Percentiles rank a stretch among this genome's conserved stretches.
Conservation (phyloP, 2,329 filamentous ascomycete species). For the Claviceps digitariae region DNA sequence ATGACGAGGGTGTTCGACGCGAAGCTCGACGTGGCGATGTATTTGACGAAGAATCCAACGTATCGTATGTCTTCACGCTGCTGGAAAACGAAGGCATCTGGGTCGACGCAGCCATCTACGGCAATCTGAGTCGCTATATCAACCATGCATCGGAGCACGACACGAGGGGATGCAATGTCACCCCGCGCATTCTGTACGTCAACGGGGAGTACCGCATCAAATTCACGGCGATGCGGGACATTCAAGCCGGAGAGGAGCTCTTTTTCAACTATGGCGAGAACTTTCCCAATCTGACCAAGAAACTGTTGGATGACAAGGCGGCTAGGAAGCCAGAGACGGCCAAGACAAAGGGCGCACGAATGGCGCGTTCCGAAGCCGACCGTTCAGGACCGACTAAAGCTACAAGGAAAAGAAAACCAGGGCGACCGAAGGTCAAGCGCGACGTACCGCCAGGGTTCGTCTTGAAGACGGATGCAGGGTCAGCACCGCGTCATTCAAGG, state of each 20-base stretch:
- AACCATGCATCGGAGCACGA: constrained; percentile 53
- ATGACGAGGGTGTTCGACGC: constrained; percentile 55
- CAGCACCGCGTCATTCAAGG: constrained; percentile 6
- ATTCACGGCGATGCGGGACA: constrained; percentile 53
- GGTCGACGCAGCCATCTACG: constrained; percentile 64
- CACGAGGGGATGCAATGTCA: constrained; percentile 44
- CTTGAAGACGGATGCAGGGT: constrained; percentile 7
- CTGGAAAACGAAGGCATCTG: constrained; percentile 47
- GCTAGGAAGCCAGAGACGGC: constrained; percentile 14
- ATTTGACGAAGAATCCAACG: constrained; percentile 45
- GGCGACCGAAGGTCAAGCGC: constrained; percentile 5
- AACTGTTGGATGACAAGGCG: constrained; percentile 25
- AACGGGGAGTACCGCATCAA: constrained; percentile 66
- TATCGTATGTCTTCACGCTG: constrained; percentile 51
- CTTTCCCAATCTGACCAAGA: constrained; percentile 45
- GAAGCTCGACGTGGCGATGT: constrained; percentile 47
- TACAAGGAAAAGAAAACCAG: constrained; percentile 13
- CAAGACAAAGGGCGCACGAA: constrained; percentile 12
- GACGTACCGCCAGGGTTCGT: constrained; percentile 9
- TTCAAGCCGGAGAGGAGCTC: constrained; percentile 60
- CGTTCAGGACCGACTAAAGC: constrained; percentile 13
- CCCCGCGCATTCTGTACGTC: constrained; percentile 54
- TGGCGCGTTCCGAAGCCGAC: constrained; percentile 7
- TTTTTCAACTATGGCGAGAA: constrained; percentile 71
- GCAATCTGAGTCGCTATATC: constrained; percentile 73